Conservation (phyloP, 768 basidiomycete species). For the Neoboletus brunneissimus region DNA sequence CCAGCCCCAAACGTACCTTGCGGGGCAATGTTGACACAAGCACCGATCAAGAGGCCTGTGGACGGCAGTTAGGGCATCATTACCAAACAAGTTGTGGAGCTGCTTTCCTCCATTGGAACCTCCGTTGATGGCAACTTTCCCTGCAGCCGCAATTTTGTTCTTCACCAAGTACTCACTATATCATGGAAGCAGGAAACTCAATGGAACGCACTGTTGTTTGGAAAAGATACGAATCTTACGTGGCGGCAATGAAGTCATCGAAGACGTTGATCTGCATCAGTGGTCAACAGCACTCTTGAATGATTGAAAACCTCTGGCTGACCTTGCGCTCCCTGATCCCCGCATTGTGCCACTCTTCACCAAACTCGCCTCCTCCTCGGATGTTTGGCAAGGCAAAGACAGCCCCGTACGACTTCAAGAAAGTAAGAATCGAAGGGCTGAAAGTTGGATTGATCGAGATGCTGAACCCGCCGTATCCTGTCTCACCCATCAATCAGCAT, state of each 20-base stretch:
- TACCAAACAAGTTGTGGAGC: background rate
- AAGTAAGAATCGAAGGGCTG: slow-evolving; percentile 67
- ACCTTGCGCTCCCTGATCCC: slow-evolving; percentile 73
- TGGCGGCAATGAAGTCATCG: slow-evolving; percentile 79
- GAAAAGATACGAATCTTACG: slow-evolving; percentile 42
- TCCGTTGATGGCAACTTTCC: slow-evolving; percentile 75
- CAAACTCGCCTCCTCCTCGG: slow-evolving; percentile 74
- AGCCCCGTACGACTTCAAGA: slow-evolving; percentile 67
- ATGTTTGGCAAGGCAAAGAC: slow-evolving; percentile 60
- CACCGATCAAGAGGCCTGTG: slow-evolving; percentile 73
- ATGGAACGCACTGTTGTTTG: background rate
- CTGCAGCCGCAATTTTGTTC: slow-evolving; percentile 63
- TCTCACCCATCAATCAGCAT: background rate
- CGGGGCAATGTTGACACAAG: slow-evolving; percentile 78
- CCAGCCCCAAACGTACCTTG: slow-evolving; percentile 75
- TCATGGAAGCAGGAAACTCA: background rate
- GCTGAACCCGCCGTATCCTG: slow-evolving; percentile 82
- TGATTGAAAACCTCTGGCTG: slow-evolving; percentile 4
- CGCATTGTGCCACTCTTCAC: slow-evolving; percentile 80
- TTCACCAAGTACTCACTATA: slow-evolving; percentile 67
- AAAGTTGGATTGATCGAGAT: slow-evolving; percentile 72
- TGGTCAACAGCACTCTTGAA: slow-evolving; percentile 3
- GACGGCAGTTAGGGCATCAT: background rate
- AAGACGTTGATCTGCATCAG: slow-evolving; percentile 61
- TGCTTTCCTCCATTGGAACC: slow-evolving; percentile 74